Evolutionary conservation across 139 green algal genomes (phyloP).

Genomic region (Penium margaritaceum): DNA sequence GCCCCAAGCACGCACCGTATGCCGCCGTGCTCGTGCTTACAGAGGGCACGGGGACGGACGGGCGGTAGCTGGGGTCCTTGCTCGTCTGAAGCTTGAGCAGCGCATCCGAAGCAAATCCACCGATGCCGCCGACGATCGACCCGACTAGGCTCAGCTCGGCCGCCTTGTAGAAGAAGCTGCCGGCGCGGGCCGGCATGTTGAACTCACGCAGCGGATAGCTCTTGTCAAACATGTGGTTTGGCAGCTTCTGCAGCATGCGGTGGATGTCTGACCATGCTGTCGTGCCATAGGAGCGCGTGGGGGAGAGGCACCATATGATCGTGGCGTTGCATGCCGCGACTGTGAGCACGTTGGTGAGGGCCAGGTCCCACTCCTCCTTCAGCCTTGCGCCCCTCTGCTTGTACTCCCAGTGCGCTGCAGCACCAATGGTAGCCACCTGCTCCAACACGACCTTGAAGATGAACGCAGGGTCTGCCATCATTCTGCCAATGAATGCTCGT

Average conservation of each 20-base stretch:
- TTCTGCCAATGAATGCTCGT: no score
- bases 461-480: slow-evolving; percentile 93
- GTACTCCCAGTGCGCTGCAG: slow-evolving; percentile 71
- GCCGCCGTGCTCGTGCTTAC: no score
- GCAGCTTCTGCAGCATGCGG: slow-evolving; percentile 60
- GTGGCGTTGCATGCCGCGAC: slow-evolving; percentile 71
- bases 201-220: slow-evolving; percentile 72
- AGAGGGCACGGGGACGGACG: no score
- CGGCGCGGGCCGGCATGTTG: slow-evolving; percentile 56
- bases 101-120: slow-evolving; percentile 34
- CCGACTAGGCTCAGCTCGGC: slow-evolving; percentile 82
- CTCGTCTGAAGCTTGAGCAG: no score
- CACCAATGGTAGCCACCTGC: slow-evolving; percentile 66
- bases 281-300: slow-evolving; percentile 66
- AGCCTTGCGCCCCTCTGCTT: slow-evolving; percentile 59
- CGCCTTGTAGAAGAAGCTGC: slow-evolving; percentile 69
- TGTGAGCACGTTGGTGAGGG: slow-evolving; percentile 73
- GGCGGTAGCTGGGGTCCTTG: no score
- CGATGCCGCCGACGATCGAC: slow-evolving; percentile 52
- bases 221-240: slow-evolving; percentile 76
- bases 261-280: slow-evolving; percentile 77
- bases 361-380: slow-evolving; percentile 78
- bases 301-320: slow-evolving; percentile 79
- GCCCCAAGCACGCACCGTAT: no score
- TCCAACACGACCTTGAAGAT: slow-evolving; percentile 86